Conservation (phyloP, 108 stramenopile species). For the Cyclotella baltica region DNA sequence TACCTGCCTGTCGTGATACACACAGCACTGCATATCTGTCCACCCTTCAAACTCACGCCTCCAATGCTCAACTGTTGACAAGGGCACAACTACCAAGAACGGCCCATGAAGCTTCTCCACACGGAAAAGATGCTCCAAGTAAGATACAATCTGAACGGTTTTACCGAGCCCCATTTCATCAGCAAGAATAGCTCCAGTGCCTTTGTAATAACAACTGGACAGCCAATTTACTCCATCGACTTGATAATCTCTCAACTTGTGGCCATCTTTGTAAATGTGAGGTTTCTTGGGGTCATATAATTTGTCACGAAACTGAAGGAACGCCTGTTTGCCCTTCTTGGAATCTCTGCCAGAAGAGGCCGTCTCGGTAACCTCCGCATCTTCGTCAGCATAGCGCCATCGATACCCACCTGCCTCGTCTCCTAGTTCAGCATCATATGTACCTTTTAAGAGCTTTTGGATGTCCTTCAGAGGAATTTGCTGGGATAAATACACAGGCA, state of each 20-base stretch:
- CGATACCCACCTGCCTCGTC: constrained; percentile 88
- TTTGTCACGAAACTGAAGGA: constrained; percentile 83
- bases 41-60: constrained; percentile 96
- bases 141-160: constrained; percentile 94
- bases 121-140: constrained; percentile 92
- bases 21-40: constrained; percentile 96
- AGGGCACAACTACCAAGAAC: constrained; percentile 95
- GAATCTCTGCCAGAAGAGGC: constrained; percentile 61
- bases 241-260: constrained; percentile 94
- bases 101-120: constrained; percentile 94
- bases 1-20: constrained; percentile 93
- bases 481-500: background rate
- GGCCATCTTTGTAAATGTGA: constrained; percentile 83
- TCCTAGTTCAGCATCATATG: constrained; percentile 82
- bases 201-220: constrained; percentile 91
- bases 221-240: constrained; percentile 97
- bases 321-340: constrained; percentile 85
- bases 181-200: constrained; percentile 92
- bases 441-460: constrained; percentile 67
- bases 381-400: constrained; percentile 82
- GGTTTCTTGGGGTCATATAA: constrained; percentile 87
- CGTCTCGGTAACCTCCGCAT: constrained; percentile 76
- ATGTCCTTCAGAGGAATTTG: constrained; percentile 77
- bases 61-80: constrained; percentile 99
- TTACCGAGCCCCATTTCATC: constrained; percentile 92